Evolutionary conservation across 2,329 filamentous ascomycete genomes (phyloP), one percentile per base, ranked within the genome.

Genomic region (Leptographium galeiforme): DNA sequence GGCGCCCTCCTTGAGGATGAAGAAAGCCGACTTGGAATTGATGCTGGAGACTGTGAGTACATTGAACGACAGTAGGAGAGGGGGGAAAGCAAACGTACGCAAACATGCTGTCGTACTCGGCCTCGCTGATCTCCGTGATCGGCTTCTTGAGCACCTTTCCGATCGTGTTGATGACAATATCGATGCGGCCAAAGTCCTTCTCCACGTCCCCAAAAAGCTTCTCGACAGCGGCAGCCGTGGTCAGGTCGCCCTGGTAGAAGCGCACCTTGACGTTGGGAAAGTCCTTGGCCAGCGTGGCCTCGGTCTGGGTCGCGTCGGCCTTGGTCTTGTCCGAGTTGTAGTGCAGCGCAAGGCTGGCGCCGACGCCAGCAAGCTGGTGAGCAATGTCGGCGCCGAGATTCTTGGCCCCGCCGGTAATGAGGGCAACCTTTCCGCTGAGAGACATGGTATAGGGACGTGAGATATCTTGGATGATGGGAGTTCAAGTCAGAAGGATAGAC

Each of bases 81-180:
- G 3, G 11, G 11, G 8, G 18, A 14, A 13, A 8, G 14, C 11
- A 48, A 11, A 64, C 68, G 50, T 63, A 70, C 66, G 66, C 70
- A 65, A 73, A 74, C 68, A 73, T 72, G 4, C 64, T 60, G 57
- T 74, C 72, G 57, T 73, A 73, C 53, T 75, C 71, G 12, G 60
- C 64, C 57, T 74, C 72, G 5, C 61, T 64, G 48, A 74, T 69
- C 13, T 70, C 67, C 1, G 62, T 61, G 33, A 72, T 70, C 7
- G 69, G 64, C 63, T 74, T 74, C 68, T 72, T 72, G 46, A 72
- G 61, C 36, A 72, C 71, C 63, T 73, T 74, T 45, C 73, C 73
- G 38, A 75, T 66, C 14, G 72, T 76, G 61, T 76, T 76, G 58
- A 76, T 64, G 4, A 75, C 67, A 53, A 76, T 72, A 57, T 77